These are phyloP conservation scores for Salinomyces thailandicus DNA, from an alignment of 2,329 filamentous ascomycete genomes.

Conservation along the genomic window DNA sequence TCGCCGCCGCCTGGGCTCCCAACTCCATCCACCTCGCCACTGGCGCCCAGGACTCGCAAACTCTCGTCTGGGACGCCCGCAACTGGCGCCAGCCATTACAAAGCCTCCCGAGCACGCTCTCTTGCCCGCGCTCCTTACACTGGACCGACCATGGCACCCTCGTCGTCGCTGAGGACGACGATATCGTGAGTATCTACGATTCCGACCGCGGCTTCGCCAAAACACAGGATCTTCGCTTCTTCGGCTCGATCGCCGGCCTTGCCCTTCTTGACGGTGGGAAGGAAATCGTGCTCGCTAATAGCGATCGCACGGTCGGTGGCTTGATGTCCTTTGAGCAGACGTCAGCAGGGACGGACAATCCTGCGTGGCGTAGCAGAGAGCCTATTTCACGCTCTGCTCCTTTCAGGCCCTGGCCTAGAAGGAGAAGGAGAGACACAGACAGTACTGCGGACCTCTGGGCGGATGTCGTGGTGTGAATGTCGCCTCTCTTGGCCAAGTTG, in stretches of 20 bases:
- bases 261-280: constrained; percentile 56
- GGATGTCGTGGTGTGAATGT: no score
- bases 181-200: constrained; percentile 61
- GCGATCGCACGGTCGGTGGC: constrained; percentile 56
- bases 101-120: constrained; percentile 54
- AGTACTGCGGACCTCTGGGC: no score
- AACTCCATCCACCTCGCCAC: constrained; percentile 68
- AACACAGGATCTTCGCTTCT: constrained; percentile 63
- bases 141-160: constrained; percentile 65
- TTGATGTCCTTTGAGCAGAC: constrained; percentile 26
- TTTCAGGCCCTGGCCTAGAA: no score
- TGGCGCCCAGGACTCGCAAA: constrained; percentile 61
- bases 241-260: constrained; percentile 63
- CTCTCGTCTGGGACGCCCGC: constrained; percentile 68
- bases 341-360: neutral
- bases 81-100: constrained; percentile 50
- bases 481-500: no score
- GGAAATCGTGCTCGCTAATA: constrained; percentile 58
- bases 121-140: constrained; percentile 56
- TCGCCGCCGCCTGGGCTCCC: constrained; percentile 70
- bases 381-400: no score
- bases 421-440: no score
- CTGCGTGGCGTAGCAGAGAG: no score
- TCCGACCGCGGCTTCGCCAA: constrained; percentile 50
- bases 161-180: constrained; percentile 64